Base-by-base conservation (phyloP, 1,139 yeast species). In the Eremothecium coryli region DNA sequence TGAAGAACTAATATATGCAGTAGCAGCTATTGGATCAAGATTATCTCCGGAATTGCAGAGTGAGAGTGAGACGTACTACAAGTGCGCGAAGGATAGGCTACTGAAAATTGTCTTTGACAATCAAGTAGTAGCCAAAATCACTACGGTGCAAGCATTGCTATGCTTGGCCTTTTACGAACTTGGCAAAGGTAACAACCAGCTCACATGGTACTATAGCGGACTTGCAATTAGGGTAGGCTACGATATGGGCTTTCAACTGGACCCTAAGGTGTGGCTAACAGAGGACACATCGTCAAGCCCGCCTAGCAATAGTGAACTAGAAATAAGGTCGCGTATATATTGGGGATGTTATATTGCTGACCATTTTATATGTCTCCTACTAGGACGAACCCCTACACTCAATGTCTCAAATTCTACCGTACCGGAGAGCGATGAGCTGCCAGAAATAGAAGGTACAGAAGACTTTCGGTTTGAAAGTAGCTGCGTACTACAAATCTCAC, bases 321-420 rank as follows among this genome's bases (percentile, higher is more conserved):
- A 69, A 27, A 74, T 76, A 38, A 61, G 79, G 41, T 67, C 75
- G 29, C 58, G 82, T 42, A 71, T 76, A 7, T 76, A 72, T 49
- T 76, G 82, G 82, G 82, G 82, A 2, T 68, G 77, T 36, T 76
- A 71, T 46, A 62, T 75, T 42, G 78, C 80, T 3, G 82, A 76
- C 48, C 79, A 75, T 47, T 72, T 75, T 45, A 71, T 75, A 18
- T 69, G 77, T 50, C 55, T 75, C 33, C 59, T 75, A 33, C 52
- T 75, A 33, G 82, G 82, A 2, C 54, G 82, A 32, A 78, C 80
- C 0, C 68, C 78, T 0, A 58, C 73, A 2, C 56, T 76, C 38
- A 72, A 73, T 43, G 61, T 70, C 32, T 66, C 70, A 26, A 79
- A 76, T 47, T 72, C 80, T 0, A 66, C 78, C 1, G 72, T 75